phyloP scores from a whole-genome alignment of 768 basidiomycete genomes.

The Hydnomerulius pinastri region DNA sequence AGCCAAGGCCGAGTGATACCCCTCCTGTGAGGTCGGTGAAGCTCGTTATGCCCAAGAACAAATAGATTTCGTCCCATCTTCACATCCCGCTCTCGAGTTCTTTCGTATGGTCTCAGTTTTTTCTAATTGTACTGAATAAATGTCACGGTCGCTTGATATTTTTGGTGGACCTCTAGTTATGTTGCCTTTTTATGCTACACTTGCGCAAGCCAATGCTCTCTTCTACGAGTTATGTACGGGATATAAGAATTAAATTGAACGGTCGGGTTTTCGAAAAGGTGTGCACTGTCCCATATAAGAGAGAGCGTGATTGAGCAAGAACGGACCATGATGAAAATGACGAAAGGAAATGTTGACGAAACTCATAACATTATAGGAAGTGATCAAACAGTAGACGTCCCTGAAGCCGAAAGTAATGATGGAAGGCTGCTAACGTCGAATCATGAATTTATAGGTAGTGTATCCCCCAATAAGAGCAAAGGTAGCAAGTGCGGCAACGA shows the following conservation, averaged over 20 bases:
- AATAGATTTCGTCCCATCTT: constrained; percentile 18
- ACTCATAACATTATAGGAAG: background rate
- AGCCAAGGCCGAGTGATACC: constrained; percentile 23
- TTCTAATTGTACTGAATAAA: background rate
- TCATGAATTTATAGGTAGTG: constrained; percentile 78
- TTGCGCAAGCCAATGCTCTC: background rate
- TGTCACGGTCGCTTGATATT: background rate
- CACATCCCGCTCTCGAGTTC: background rate
- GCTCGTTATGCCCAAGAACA: constrained; percentile 30
- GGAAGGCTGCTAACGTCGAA: constrained; percentile 34
- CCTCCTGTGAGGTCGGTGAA: constrained; percentile 32
- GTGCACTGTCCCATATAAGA: too few species aligned
- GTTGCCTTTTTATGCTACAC: constrained; percentile 2
- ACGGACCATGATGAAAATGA: background rate
- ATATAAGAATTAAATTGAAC: constrained; percentile 2
- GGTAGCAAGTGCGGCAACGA: constrained; percentile 75
- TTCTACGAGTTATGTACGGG: constrained; percentile 6
- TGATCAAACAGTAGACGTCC: background rate
- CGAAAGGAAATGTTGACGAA: background rate
- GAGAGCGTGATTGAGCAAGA: background rate
- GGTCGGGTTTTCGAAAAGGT: background rate
- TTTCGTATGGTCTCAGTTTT: constrained; percentile 1
- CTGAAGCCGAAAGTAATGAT: background rate
- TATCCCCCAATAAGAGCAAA: constrained; percentile 85
- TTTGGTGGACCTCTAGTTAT: constrained; percentile 1